Evolutionary conservation across 2,329 filamentous ascomycete genomes (phyloP).

Genomic region (Lasiodiplodia hormozganensis): DNA sequence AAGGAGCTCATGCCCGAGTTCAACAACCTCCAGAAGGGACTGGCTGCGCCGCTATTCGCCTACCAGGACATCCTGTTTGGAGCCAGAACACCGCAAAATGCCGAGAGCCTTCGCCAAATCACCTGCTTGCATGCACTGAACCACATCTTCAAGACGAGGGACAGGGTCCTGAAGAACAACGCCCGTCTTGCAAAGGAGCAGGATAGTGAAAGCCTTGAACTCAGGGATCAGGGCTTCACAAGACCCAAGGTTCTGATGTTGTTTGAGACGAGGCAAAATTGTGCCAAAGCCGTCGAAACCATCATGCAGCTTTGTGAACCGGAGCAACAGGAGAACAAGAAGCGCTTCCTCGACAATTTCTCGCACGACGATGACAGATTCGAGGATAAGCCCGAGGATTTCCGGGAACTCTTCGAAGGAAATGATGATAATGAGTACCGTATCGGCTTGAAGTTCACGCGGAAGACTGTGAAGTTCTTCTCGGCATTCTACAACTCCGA

Average conservation of each 20-base stretch:
- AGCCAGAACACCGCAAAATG: conserved; percentile 72
- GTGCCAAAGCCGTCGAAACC: conserved; percentile 76
- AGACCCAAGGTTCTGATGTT: conserved; percentile 92
- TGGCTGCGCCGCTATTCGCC: conserved; percentile 77
- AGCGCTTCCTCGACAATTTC: conserved; percentile 88
- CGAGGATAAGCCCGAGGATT: conserved; percentile 81
- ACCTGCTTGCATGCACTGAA: conserved; percentile 86
- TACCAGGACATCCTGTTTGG: conserved; percentile 84
- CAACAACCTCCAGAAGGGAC: conserved; percentile 65
- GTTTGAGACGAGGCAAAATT: conserved; percentile 86
- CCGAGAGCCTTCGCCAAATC: conserved; percentile 72
- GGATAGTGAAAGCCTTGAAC: conserved; percentile 68
- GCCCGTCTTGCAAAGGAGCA: conserved; percentile 74
- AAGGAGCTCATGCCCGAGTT: conserved; percentile 56
- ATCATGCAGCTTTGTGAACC: conserved; percentile 79
- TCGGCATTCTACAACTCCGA: conserved; percentile 96
- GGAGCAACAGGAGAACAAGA: conserved; percentile 94
- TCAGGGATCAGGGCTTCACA: conserved; percentile 94
- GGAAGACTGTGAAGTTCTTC: conserved; percentile 95
- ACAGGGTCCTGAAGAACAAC: conserved; percentile 92
- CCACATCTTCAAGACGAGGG: conserved; percentile 91
- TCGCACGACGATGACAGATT: conserved; percentile 72
- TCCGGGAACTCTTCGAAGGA: conserved; percentile 85
- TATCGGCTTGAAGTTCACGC: conserved; percentile 93
- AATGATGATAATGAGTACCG: conserved; percentile 98